A percentile compares a stretch with the other conserved stretches of the same genome.
phyloP scores from a whole-genome alignment of 2,329 filamentous ascomycete species.

The Metarhizium guizhouense region DNA sequence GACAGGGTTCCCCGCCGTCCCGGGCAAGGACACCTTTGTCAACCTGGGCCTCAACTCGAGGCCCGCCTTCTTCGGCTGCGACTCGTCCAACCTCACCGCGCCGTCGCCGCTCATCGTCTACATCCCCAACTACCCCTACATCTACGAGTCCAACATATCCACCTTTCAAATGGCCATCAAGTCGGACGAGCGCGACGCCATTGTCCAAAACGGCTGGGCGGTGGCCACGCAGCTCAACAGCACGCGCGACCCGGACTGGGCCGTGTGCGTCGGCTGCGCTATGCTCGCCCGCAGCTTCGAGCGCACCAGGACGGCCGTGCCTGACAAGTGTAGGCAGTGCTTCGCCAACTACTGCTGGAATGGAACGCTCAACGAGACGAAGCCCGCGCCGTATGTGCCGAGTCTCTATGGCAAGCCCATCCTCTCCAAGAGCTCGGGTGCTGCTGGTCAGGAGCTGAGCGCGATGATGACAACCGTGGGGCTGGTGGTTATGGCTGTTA shows the following conservation, averaged over 20 bases:
- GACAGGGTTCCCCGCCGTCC: conserved; percentile 50
- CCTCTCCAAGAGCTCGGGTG: conserved; percentile 14
- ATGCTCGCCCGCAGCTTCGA: conserved; percentile 68
- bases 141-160: conserved; percentile 65
- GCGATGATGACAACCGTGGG: conserved; percentile 7
- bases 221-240: conserved; percentile 76
- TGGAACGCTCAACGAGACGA: conserved; percentile 45
- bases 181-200: conserved; percentile 58
- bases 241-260: conserved; percentile 66
- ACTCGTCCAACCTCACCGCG: conserved; percentile 44
- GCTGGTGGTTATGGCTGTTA: conserved; percentile 3
- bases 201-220: conserved; percentile 82
- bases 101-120: conserved; percentile 71
- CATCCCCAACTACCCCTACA: conserved; percentile 69
- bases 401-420: conserved; percentile 17
- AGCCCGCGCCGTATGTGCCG: conserved; percentile 25
- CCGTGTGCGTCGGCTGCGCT: conserved; percentile 79
- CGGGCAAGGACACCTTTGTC: conserved; percentile 45
- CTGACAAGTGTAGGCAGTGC: conserved; percentile 64
- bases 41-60: conserved; percentile 48
- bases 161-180: conserved; percentile 65
- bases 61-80: conserved; percentile 57
- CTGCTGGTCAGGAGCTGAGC: neutral
- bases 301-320: conserved; percentile 59
- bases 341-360: conserved; percentile 89